A percentile compares a stretch with the other conserved stretches of the same genome.
phyloP scores from a whole-genome alignment of 1,284 basidiomycete species.

The Neonothopanus nambi region DNA sequence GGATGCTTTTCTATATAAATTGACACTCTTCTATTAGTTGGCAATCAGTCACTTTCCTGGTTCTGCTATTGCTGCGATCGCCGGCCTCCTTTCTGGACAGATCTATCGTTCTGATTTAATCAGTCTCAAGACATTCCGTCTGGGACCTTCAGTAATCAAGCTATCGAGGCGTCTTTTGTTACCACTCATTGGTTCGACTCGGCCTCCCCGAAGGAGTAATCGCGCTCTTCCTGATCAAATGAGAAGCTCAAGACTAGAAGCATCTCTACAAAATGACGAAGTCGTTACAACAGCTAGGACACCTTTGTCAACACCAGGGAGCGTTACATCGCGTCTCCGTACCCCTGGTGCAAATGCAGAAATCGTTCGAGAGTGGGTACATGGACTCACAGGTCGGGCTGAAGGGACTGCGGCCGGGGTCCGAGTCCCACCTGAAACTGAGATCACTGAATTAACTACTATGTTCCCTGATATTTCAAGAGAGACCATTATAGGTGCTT shows the following conservation, averaged over 20 bases:
- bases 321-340: conserved; percentile 7
- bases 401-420: conserved; percentile 38
- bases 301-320: neutral
- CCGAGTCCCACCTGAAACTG: conserved; percentile 70
- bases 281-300: conserved; percentile 16
- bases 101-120: conserved; percentile 81
- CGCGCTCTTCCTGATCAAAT: conserved; percentile 55
- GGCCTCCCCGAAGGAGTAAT: conserved; percentile 48
- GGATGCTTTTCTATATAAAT: conserved; percentile 7
- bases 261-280: conserved; percentile 7
- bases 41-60: conserved; percentile 66
- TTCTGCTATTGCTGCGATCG: conserved; percentile 56
- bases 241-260: neutral
- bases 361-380: conserved; percentile 15
- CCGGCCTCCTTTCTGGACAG: conserved; percentile 72
- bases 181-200: conserved; percentile 64
- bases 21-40: conserved; percentile 45
- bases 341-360: conserved; percentile 9
- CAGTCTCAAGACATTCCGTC: conserved; percentile 72
- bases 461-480: conserved; percentile 85
- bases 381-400: conserved; percentile 10
- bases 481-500: conserved; percentile 73
- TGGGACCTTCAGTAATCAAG: conserved; percentile 57
- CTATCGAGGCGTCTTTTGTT: conserved; percentile 54
- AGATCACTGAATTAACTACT: conserved; percentile 69